Conservation (phyloP, 768 basidiomycete genomes). For the Tylopilus cervinicoccineus region DNA sequence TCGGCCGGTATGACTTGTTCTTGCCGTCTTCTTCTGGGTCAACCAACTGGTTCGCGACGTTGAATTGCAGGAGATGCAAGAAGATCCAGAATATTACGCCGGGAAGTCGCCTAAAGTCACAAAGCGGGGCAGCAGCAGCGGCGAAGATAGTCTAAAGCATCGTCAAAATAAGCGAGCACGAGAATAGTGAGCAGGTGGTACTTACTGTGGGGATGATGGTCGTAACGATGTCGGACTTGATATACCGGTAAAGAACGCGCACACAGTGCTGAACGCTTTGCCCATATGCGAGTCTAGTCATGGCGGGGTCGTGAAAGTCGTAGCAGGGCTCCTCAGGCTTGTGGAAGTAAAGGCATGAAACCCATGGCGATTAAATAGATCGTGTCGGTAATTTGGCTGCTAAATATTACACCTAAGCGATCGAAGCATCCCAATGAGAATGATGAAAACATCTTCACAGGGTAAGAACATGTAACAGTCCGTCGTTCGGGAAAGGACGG, state of each 20-base stretch:
- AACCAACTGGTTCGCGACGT: conserved; percentile 40
- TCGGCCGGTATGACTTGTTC: conserved; percentile 44
- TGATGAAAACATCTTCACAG: conserved; percentile 2
- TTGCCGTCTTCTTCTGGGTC: conserved; percentile 39
- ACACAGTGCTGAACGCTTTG: conserved; percentile 7
- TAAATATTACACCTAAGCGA: conserved; percentile 7
- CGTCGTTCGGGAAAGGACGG: conserved; percentile 1
- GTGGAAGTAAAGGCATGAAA: background rate
- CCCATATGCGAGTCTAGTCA: conserved; percentile 15
- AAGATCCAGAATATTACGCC: conserved; percentile 42
- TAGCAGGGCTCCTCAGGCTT: background rate
- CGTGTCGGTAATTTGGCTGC: background rate
- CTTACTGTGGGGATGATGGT: conserved; percentile 27
- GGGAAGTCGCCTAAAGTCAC: conserved; percentile 15
- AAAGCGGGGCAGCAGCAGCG: conserved; percentile 30
- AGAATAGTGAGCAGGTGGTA: background rate
- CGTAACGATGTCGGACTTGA: conserved; percentile 25
- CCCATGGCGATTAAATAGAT: conserved; percentile 19
- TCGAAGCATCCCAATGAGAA: background rate
- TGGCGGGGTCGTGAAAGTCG: conserved; percentile 20
- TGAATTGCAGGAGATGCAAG: conserved; percentile 44
- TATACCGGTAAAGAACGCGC: conserved; percentile 22
- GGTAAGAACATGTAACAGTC: conserved; percentile 11
- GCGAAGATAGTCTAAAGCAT: conserved; percentile 33
- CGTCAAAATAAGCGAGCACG: background rate